Evolutionary conservation across 352 stramenopile species (phyloP).

Genomic region (Globisporangium solare): DNA sequence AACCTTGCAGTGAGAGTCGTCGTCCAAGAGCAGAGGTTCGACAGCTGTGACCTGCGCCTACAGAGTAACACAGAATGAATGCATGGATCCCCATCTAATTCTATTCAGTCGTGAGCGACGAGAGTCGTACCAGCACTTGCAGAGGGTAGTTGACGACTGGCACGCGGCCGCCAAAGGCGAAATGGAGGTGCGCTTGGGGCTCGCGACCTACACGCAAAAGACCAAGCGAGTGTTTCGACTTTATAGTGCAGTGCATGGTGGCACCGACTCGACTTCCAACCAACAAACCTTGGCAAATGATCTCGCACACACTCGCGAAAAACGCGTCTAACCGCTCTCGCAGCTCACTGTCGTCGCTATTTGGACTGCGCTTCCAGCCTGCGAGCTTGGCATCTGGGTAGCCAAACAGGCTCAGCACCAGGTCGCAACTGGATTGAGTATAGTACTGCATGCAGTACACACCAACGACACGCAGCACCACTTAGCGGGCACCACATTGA

Average conservation of each 20-base stretch:
- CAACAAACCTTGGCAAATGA: slow-evolving; percentile 21
- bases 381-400: slow-evolving; percentile 37
- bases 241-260: no score
- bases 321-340: slow-evolving; percentile 24
- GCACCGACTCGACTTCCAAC: neutral
- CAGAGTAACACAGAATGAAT: neutral
- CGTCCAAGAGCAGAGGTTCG: neutral
- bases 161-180: slow-evolving; percentile 37
- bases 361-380: slow-evolving; percentile 11
- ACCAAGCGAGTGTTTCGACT: neutral
- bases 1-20: slow-evolving; percentile 3
- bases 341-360: neutral
- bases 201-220: slow-evolving; percentile 24
- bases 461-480: slow-evolving; percentile 1
- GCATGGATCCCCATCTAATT: neutral
- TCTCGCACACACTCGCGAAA: slow-evolving; percentile 19
- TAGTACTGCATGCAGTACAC: slow-evolving; percentile 41
- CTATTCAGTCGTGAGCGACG: neutral
- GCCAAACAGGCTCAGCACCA: slow-evolving; percentile 49
- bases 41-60: slow-evolving; percentile 23
- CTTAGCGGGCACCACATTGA: slow-evolving; percentile 1
- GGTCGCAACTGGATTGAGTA: slow-evolving; percentile 40
- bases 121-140: slow-evolving; percentile 30
- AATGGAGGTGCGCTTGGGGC: slow-evolving; percentile 39
- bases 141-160: slow-evolving; percentile 40